Percentiles rank a stretch among this genome's conserved stretches.
Conservation (phyloP, 176 grass and related monocot genomes). For the Avena eriantha region DNA sequence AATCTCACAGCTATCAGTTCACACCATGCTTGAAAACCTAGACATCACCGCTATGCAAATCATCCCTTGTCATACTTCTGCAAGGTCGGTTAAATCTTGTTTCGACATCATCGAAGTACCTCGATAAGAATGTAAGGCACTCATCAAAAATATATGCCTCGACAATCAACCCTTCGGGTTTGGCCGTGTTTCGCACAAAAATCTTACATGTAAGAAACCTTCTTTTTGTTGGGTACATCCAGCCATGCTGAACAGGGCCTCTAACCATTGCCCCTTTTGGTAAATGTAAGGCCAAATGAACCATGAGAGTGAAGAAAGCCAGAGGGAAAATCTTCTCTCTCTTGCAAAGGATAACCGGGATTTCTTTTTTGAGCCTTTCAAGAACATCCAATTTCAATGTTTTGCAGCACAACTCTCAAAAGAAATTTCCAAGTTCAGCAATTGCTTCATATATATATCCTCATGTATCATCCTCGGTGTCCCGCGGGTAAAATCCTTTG, state of each 20-base stretch:
- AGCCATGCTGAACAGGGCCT: too few relatives aligned
- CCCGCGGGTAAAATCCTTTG: not conserved
- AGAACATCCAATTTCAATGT: too few relatives aligned
- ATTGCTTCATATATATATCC: not conserved
- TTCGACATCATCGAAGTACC: slow-evolving; percentile 2
- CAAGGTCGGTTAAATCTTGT: not conserved
- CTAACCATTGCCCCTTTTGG: too few relatives aligned
- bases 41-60: not conserved
- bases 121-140: slow-evolving; percentile 9
- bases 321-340: too few relatives aligned
- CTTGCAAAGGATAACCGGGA: too few relatives aligned
- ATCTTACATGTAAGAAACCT: not conserved
- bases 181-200: not conserved
- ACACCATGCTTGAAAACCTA: not conserved
- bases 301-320: too few relatives aligned
- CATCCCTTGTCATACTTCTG: not conserved
- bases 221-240: too few relatives aligned
- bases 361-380: too few relatives aligned
- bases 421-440: not conserved
- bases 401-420: not conserved
- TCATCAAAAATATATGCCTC: not conserved
- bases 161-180: not conserved
- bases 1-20: not conserved
- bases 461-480: not conserved
- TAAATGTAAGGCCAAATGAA: too few relatives aligned